Base-by-base conservation (phyloP, 2,329 filamentous ascomycete genomes). In the Colletotrichum australisinense region DNA sequence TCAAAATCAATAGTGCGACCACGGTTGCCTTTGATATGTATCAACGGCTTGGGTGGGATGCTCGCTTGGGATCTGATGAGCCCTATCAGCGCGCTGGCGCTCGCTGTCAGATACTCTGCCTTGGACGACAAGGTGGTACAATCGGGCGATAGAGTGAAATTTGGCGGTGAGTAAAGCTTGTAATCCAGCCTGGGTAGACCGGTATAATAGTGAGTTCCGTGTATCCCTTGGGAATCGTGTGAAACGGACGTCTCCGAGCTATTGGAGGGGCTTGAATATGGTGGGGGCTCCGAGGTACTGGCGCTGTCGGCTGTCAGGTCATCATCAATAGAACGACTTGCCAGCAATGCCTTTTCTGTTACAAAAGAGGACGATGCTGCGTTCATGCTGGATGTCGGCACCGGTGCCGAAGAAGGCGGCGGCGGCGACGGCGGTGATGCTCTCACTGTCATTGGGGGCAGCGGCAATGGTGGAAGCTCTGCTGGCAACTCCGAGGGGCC, bases 11-110 rank as follows among this genome's bases (percentile, higher is more conserved):
- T 76, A 74, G 77, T 81, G 70, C 80, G 78, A n/a, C 82, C 81
- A 35, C 85, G 84, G 38, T 80, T 84, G 57, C 88, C 88, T 3
- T 81, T 81, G 65, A 90, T 84, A 66, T 86, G 83, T 26, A 90
- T 83, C 74, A 87, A 83, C 0, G 86, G 88, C 77, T 90, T 90
- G 7, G 89, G 88, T 24, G 88, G 88, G 0, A 90, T 81, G 1
- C 85, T 85, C 16, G 87, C 85, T 68, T 89, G 85, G 38, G 81
- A 78, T 46, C 86, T 85, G 30, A 90, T 77, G 26, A 90, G 80
- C 4, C 84, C 79, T 5, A 84, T 80, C 42, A 91, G 81, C 6
- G 86, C 86, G 16, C 79, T 78, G 30, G 83, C 83, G 67, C 86
- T 86, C 71, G 82, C 80, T 5, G 86, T 88, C 4, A 90, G 81